phyloP scores from a whole-genome alignment of 2,329 filamentous ascomycete species.

The Xylaria sp. region DNA sequence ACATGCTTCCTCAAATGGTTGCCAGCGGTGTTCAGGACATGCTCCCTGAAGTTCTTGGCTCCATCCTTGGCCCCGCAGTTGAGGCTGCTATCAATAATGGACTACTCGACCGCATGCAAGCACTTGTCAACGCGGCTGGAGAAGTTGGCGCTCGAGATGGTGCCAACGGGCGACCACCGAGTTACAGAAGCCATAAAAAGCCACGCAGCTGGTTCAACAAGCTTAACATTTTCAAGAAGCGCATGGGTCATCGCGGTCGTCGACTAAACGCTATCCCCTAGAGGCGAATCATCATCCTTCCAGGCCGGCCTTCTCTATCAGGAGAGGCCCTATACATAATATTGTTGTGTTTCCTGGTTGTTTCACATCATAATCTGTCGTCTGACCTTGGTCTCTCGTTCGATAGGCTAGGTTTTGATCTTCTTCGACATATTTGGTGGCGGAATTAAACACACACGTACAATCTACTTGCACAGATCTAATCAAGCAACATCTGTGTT shows the following conservation, averaged over 20 bases:
- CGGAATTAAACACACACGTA: background rate
- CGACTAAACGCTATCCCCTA: background rate
- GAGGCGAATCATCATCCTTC: background rate
- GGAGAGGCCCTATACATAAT: background rate
- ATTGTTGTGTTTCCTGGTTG: background rate
- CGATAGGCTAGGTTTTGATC: background rate
- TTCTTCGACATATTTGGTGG: slow-evolving; percentile 12
- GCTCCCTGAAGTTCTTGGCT: slow-evolving; percentile 31
- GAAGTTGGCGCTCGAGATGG: slow-evolving; percentile 5
- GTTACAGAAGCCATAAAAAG: slow-evolving; percentile 1
- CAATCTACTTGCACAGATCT: slow-evolving; percentile 19
- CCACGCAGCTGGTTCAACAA: slow-evolving; percentile 14
- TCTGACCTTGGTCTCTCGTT: background rate
- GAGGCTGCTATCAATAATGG: slow-evolving; percentile 34
- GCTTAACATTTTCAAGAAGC: slow-evolving; percentile 29
- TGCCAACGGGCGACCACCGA: background rate
- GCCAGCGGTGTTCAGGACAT: slow-evolving; percentile 33
- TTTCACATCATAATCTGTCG: background rate
- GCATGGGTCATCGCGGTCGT: background rate
- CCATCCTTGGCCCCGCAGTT: slow-evolving; percentile 26
- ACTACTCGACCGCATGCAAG: slow-evolving; percentile 37
- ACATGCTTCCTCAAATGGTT: slow-evolving; percentile 46
- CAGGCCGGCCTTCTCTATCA: background rate
- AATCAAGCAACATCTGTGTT: slow-evolving; percentile 3
- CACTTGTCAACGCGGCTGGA: slow-evolving; percentile 11